Evolutionary conservation across 805 yeast genomes (phyloP), one percentile per base, ranked within the genome.

Genomic region (Candida methanosorbosa): DNA sequence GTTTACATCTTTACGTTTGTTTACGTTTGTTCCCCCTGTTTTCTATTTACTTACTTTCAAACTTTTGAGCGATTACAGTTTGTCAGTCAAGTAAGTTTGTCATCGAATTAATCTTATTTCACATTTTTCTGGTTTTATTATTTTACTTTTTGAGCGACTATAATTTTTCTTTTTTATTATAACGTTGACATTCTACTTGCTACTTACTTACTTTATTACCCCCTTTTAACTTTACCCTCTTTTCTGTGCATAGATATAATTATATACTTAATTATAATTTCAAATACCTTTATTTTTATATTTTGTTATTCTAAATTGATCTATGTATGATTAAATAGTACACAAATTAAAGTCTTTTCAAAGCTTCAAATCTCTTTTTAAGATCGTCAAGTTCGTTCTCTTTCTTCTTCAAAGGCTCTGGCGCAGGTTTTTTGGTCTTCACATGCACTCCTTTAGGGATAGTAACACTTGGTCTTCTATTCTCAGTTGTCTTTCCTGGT

Each of bases 331-430:
- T 12, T 13, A 12, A 24, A 6, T 24, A 24, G 14, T 5, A 13
- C 7, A 8, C 18, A 16, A 9, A 5, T 35, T 37, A 54, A n/a
- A 42, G 19, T 35, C 70, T 64, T 41, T 77, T 82, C 42, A 87
- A 61, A 2, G 88, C 88, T n/a, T 80, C 90, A 57, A 83, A 82
- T 35, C 94, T 61, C 38, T 75, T 80, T 49, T 72, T 71, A 35
- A 83, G 56, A 5, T 72, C 79, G 45, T 80, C 88, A 32, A 81
- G 57, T 36, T 79, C 86, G 34, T 65, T 60, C 21, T 55, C 62
- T 23, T 51, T 55, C 23, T 42, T 38, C 18, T 45, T 44, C 21
- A 13, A 27, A 14, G 42, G 45, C 27, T 39, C 45, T 28, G 44
- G 50, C 37, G 50, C 37, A 33, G 36, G 43, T 9, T 50, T 40